Evolutionary conservation across 1,284 basidiomycete species (phyloP), one percentile per base, ranked within the genome.

Genomic region (Neonothopanus nambi): DNA sequence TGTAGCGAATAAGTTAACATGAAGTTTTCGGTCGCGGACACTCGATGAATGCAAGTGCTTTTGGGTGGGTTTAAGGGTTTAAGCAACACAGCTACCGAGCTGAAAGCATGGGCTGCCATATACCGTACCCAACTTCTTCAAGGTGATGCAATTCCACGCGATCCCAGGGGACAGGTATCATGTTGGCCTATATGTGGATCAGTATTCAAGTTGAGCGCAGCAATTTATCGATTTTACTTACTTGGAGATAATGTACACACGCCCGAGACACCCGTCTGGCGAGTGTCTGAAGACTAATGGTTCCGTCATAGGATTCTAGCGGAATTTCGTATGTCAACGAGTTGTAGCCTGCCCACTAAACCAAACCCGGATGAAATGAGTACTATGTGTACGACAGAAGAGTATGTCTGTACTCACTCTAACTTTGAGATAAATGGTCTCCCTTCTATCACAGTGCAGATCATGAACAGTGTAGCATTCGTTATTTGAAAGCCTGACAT

Each of bases 321-420:
- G 87, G 88, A 38, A 90, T 84, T 63, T 88, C 84, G 61, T 89
- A 90, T 42, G 84, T 88, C 65, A 89, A 77, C 5, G 87, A 79
- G 33, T 74, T 70, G 62, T 87, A 88, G 0, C 87, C 87, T 41
- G 77, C 71, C 88, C 88, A 90, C 88, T 89, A 48, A 18, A 45
- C 17, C 26, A 51, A 23, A 13, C 12, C 38, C 49, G 28, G 40
- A 30, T 40, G 12, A 40, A 51, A 35, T 36, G 17, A 24, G 45
- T 39, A 23, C 20, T 18, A 38, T 50, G 20, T 26, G 17, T 43
- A 20, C 17, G 23, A 24, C 12, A 7, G 20, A 40, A 21, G 9
- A 24, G 24, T 17, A 15, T n/a, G 23, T 37, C 15, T 11, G 33
- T 17, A 69, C 74, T 37, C 61, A 86, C 87, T 67, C 80, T 76